phyloP scores from a whole-genome alignment of 73 alveolate species.

The Paramecium sexaurelia region DNA sequence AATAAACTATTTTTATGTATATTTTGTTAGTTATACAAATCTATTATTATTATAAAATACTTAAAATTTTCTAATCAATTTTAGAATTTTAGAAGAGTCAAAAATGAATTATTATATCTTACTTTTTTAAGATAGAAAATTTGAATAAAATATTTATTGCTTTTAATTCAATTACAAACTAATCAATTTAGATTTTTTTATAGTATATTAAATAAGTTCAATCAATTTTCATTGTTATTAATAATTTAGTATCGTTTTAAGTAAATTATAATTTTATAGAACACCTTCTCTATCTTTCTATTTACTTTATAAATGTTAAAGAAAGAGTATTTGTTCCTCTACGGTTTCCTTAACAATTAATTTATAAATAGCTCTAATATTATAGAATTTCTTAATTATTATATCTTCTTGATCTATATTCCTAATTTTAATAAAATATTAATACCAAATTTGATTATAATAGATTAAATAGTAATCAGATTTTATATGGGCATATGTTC shows the following conservation, averaged over 20 bases:
- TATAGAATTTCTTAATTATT: neutral
- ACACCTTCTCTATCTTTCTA: neutral
- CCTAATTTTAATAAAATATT: neutral
- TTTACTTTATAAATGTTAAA: neutral
- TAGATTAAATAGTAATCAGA: neutral
- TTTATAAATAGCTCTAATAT: neutral
- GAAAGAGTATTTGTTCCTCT: neutral
- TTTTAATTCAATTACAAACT: neutral
- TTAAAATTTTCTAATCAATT: too few species aligned
- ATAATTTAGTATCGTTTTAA: neutral
- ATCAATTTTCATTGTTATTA: neutral
- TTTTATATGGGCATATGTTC: too few species aligned
- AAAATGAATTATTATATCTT: too few species aligned
- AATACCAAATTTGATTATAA: neutral
- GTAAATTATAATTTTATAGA: too few species aligned
- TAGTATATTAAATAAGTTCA: neutral
- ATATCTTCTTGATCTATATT: neutral
- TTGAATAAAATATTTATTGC: too few species aligned
- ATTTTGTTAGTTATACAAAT: neutral
- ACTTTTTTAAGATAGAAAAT: too few species aligned
- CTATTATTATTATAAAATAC: constrained; percentile 12
- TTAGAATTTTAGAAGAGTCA: too few species aligned
- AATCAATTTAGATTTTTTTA: too few species aligned
- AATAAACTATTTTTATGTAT: neutral
- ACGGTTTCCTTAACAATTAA: neutral